Evolutionary conservation across 2,329 filamentous ascomycete species (phyloP), one percentile per base, ranked within the genome.

Genomic region (Triangularia setosa): DNA sequence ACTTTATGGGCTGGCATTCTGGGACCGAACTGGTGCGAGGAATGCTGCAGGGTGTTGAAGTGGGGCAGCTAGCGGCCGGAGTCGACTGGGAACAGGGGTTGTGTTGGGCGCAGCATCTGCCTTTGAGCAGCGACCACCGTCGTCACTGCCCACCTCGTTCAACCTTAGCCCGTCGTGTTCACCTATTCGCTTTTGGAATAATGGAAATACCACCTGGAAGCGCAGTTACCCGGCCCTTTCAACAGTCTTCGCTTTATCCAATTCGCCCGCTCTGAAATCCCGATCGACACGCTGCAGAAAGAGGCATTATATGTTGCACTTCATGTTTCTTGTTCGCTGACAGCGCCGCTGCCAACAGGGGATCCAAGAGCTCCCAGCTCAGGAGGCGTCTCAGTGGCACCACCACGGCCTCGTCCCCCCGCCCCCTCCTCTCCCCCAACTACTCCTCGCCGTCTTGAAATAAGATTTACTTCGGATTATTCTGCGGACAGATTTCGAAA

Each of bases 1-100:
- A 69, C 65, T 69, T 69, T 69, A 68, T 69, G 68, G n/a, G 66
- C 60, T 61, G 65, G 58, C 67, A 27, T 12, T 63, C 53, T 59
- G 53, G 60, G 40, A 28, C 21, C 25, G 24, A 30, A 52, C 61
- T 54, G 55, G 53, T 58, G 65, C 35, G 33, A 62, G 64, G 68
- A 64, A 69, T 69, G 67, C 65, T 68, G 68, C 68, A 64, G 60
- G 65, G 61, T 58, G 64, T 58, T 53, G 25, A 27, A 58, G 68
- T 69, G 68, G 68, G 58, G 54, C 65, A 25, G 23, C 28, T 61
- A 35, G 53, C 44, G 44, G 30, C 61, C 56, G 61, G 64, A 62
- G 57, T 52, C 24, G 58, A 66, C 40, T 48, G 40, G 40, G 61
- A 66, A 55, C 65, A 65, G 64, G 65, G 67, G 65, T 64, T 48